Percentiles rank a stretch among this genome's conserved stretches.
phyloP scores from a whole-genome alignment of 192 early-diverging fungal genomes.

The Coemansia sp. region DNA sequence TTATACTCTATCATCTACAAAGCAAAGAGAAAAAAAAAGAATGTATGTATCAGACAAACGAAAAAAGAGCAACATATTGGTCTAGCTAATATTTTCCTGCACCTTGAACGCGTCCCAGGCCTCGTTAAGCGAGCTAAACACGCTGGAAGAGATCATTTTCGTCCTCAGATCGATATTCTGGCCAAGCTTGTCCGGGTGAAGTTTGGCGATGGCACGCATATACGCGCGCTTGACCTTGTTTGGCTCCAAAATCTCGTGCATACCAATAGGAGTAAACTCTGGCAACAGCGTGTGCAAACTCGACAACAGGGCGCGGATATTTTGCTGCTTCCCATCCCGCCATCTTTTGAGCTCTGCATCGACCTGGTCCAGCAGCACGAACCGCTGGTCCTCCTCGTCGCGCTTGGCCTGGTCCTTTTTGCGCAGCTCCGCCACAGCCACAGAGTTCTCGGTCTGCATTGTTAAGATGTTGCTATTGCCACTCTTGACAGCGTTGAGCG shows the following conservation, averaged over 20 bases:
- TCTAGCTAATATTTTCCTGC: slow-evolving; percentile 67
- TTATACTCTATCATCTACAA: neutral
- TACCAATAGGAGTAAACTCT: slow-evolving; percentile 77
- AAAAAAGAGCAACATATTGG: neutral
- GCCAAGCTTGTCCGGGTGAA: slow-evolving; percentile 94
- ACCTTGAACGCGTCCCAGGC: slow-evolving; percentile 94
- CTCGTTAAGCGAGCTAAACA: slow-evolving; percentile 89
- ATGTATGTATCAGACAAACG: neutral
- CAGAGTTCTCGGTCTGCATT: slow-evolving; percentile 36
- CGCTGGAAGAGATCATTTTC: slow-evolving; percentile 81
- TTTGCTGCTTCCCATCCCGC: slow-evolving; percentile 88
- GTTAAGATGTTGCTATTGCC: slow-evolving; percentile 25
- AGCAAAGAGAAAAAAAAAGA: neutral
- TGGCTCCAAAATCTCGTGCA: slow-evolving; percentile 85
- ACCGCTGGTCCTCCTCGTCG: slow-evolving; percentile 74
- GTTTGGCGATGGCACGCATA: slow-evolving; percentile 87
- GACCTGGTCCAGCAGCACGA: slow-evolving; percentile 77
- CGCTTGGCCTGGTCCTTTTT: slow-evolving; percentile 70
- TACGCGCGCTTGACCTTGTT: slow-evolving; percentile 89
- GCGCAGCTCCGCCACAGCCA: slow-evolving; percentile 72
- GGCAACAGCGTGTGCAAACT: slow-evolving; percentile 79
- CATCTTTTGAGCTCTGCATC: slow-evolving; percentile 75
- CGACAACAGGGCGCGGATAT: slow-evolving; percentile 85
- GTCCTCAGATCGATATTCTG: slow-evolving; percentile 76
- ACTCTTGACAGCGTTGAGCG: slow-evolving; percentile 33